Base-by-base conservation (phyloP, 495 filamentous ascomycete genomes). In the Apiosordaria backusii region DNA sequence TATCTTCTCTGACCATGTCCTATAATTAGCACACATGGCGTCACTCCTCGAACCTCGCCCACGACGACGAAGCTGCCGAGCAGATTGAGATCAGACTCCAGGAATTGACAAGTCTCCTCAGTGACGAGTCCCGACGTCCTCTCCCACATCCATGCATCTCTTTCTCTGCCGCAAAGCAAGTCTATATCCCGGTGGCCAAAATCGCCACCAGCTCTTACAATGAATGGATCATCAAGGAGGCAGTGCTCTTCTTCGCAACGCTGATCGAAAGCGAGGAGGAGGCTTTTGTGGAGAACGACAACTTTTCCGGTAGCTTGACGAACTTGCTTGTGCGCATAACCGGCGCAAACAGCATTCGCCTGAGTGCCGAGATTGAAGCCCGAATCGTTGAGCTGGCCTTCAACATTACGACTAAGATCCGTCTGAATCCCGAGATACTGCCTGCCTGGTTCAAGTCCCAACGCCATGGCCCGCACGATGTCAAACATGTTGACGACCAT, bases 211-310 rank as follows among this genome's bases (percentile, higher is more conserved):
- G 86, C 1, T 90, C 89, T 25, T 88, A 90, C 71, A 88, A 92
- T 74, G 91, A 94, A 65, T 87, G 81, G 72, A 85, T 97, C 67
- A 86, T 97, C 63, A 85, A 88, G 53, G 91, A 91, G 68, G 90
- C 89, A n/a, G 89, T 97, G 40, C 79, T 85, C 16, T 85, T 96
- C 69, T 97, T 97, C 78, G 90, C 89, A 54, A 92, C 90, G 6
- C 83, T 99, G 57, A 90, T 99, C 67, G 94, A 99, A 70, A 93
- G 92, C 74, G 94, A 97, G 85, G 92, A 97, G 74, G 93, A 97
- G 70, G 90, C 92, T 52, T 95, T 97, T 67, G 86, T 97, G 25
- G 90, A 92, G 68, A 92, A 89, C 69, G 84, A 90, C 29, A 81
- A 84, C 45, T 99, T 99, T 74, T 91, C 94, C 2, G 85, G 88